Evolutionary conservation across 2,329 filamentous ascomycete genomes (phyloP).

Genomic region (Plectosphaerella sp.): DNA sequence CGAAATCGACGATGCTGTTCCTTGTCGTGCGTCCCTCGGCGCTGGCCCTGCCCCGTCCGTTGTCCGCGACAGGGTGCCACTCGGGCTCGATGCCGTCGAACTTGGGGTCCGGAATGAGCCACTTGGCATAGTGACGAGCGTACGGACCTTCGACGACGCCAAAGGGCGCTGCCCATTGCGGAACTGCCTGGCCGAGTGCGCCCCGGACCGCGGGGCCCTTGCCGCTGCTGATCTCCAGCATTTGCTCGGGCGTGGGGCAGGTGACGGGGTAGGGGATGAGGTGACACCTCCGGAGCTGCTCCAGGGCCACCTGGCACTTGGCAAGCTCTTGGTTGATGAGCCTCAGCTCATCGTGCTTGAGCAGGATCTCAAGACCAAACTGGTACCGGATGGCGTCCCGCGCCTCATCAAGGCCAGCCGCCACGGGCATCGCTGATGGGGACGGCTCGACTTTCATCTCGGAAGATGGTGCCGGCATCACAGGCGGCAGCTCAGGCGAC

Average conservation of each 20-base stretch:
- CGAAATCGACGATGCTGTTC: conserved; percentile 61
- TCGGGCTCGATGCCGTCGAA: conserved; percentile 68
- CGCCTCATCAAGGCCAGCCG: conserved; percentile 44
- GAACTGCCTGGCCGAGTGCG: conserved; percentile 58
- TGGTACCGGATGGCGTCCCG: conserved; percentile 77
- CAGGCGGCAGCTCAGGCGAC: conserved; percentile 12
- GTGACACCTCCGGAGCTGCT: conserved; percentile 89
- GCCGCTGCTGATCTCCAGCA: conserved; percentile 68
- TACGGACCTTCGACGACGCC: conserved; percentile 91
- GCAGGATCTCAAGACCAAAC: conserved; percentile 83
- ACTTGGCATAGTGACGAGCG: conserved; percentile 89
- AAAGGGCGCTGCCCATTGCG: conserved; percentile 80
- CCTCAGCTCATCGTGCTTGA: conserved; percentile 92
- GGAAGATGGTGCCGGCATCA: conserved; percentile 13
- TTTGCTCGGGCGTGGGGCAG: conserved; percentile 60
- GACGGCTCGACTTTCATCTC: conserved; percentile 1
- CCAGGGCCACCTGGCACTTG: conserved; percentile 89
- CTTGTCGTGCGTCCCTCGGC: conserved; percentile 75
- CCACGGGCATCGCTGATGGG: conserved; percentile 1
- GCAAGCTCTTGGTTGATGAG: conserved; percentile 94
- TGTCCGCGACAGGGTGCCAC: conserved; percentile 35
- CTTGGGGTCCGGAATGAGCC: conserved; percentile 82
- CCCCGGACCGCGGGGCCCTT: conserved; percentile 66
- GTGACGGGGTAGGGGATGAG: conserved; percentile 84
- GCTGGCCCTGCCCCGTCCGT: conserved; percentile 38